Evolutionary conservation across 169 alveolate genomes (phyloP), one percentile per base, ranked within the genome.

Genomic region (Plasmodium reichenowi): DNA sequence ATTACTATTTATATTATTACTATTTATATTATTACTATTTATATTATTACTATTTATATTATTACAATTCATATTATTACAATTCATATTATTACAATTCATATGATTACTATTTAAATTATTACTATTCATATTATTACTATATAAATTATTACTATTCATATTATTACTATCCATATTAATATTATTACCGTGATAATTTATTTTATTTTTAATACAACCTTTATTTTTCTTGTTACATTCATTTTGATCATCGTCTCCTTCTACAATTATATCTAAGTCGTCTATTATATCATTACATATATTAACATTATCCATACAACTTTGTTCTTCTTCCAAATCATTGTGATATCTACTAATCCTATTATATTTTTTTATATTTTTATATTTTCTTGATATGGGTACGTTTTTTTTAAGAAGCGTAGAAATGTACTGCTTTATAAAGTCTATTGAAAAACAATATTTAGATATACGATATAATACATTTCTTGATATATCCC

Each of bases 341-440:
- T 32, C 0, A 32, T 3, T 26, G 43, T 20, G n/a, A 15, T 10
- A 47, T 22, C 15, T 22, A 24, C 17, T 20, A 10, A 50, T 59
- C 26, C 54, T 50, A 8, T 0, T 48, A 60, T 20, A 7, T 43
- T 32, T 47, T 15, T 80, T 68, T 29, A 29, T 12, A 67, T 73
- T 17, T 12, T 17, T 48, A 58, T 10, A 24, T 9, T 50, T 29
- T 59, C 45, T 52, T 10, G 62, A 32, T 29, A 58, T 15, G 43
- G 60, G 58, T 58, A 56, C 29, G 47, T 86, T 86, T 26, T 58
- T 86, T 86, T 60, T 86, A 24, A 71, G 75, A 56, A 71, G 71
- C 47, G 92, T 86, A n/a, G 38, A 17, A 12, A 86, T 12, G 60
- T 86, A 62, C 47, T 86, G 78, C n/a, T 58, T 70, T 86, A 86